These are phyloP conservation scores for Eucalyptus regnans DNA, from an alignment of 345 rosid species.

Conservation along the genomic window DNA sequence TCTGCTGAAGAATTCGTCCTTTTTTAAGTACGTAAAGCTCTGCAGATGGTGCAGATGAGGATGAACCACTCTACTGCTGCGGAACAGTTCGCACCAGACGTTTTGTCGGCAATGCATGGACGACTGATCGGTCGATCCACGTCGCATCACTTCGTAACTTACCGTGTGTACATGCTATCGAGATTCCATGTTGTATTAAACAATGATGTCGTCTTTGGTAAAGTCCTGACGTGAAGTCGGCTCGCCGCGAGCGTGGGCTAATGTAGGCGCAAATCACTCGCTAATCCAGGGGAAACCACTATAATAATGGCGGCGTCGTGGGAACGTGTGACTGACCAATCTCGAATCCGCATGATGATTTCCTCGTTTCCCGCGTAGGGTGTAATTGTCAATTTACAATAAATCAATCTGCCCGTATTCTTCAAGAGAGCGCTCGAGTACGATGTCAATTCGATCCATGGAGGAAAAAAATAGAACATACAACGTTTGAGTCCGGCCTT, in stretches of 20 bases:
- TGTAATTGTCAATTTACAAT: not conserved
- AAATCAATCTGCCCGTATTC: not conserved
- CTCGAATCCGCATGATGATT: not conserved
- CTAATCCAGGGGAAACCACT: not conserved
- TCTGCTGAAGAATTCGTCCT: slow-evolving; percentile 3
- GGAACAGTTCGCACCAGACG: not conserved
- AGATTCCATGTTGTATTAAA: not conserved
- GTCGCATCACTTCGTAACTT: not conserved
- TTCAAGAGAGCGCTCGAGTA: not conserved
- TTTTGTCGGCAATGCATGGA: not conserved
- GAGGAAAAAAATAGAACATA: not conserved
- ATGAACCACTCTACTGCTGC: not conserved
- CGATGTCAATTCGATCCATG: not conserved
- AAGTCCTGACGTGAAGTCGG: not conserved
- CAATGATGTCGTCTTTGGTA: not conserved
- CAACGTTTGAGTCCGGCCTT: not conserved
- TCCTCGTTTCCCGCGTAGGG: not conserved
- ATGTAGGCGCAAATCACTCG: not conserved
- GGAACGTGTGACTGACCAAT: not conserved
- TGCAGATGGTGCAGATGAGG: not conserved
- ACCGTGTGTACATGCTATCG: not conserved
- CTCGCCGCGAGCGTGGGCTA: not conserved
- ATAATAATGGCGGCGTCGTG: not conserved
- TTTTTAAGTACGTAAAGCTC: not conserved
- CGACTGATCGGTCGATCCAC: not conserved